Percentiles rank a stretch among this genome's conserved stretches.
Conservation (phyloP, 345 rosid species). For the Cardiospermum halicacabum region DNA sequence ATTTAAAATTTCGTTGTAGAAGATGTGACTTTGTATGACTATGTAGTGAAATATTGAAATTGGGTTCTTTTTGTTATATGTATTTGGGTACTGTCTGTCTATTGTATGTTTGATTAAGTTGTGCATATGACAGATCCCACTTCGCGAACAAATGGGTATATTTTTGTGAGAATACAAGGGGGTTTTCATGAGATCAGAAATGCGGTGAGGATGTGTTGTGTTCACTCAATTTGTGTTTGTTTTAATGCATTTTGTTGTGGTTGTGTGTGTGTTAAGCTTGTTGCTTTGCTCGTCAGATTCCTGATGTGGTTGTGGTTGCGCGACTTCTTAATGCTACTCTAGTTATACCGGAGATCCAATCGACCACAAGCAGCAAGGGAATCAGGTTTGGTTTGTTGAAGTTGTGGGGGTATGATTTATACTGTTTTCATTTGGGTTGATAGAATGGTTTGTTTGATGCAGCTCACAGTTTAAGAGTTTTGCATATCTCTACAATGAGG, state of each 20-base stretch:
- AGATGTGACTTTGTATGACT: no score
- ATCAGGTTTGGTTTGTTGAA: slow-evolving; percentile 50
- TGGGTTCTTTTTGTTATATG: no score
- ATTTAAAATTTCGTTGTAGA: no score
- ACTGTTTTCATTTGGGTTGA: background rate
- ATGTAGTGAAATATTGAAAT: no score
- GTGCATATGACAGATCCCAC: slow-evolving; percentile 51
- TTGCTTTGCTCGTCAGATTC: slow-evolving; percentile 42
- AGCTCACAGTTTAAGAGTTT: slow-evolving; percentile 97
- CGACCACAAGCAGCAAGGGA: slow-evolving; percentile 98
- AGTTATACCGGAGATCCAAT: slow-evolving; percentile 93
- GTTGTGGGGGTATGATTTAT: background rate
- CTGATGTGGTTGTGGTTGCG: slow-evolving; percentile 75
- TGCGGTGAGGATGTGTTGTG: slow-evolving; percentile 51
- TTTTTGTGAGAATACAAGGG: slow-evolving; percentile 94
- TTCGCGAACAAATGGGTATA: slow-evolving; percentile 53
- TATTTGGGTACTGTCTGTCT: no score
- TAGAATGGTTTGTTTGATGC: slow-evolving; percentile 24
- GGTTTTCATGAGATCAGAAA: slow-evolving; percentile 98
- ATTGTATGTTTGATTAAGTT: background rate
- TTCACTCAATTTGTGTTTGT: background rate
- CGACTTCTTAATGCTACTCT: slow-evolving; percentile 91
- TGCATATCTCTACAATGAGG: slow-evolving; percentile 88
- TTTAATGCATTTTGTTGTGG: background rate
- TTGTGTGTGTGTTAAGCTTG: slow-evolving; percentile 8